These are phyloP conservation scores for Fusarium sp. DNA, from an alignment of 2,329 filamentous ascomycete species.

Conservation along the genomic window DNA sequence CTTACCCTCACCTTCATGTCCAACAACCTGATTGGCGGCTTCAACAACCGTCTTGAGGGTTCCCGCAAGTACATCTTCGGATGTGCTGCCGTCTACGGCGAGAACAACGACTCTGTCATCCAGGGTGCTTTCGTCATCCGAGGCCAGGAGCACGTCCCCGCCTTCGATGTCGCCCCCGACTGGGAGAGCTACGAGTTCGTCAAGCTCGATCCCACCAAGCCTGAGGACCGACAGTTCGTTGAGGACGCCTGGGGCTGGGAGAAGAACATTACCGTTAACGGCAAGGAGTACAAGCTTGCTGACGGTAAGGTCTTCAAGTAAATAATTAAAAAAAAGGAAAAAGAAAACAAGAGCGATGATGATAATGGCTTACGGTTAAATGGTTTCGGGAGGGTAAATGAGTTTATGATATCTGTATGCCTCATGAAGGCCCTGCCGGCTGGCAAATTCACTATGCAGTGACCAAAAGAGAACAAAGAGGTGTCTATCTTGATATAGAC, in stretches of 20 bases:
- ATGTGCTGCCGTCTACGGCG: constrained; percentile 87
- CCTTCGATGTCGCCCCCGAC: constrained; percentile 97
- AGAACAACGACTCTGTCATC: constrained; percentile 89
- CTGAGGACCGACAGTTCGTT: constrained; percentile 87
- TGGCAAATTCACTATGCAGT: constrained; percentile 43
- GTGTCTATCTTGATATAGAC: constrained; percentile 32
- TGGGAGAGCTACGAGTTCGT: constrained; percentile 96
- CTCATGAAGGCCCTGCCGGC: constrained; percentile 43
- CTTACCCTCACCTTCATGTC: constrained; percentile 98
- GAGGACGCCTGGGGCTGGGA: constrained; percentile 94
- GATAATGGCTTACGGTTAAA: constrained; percentile 54
- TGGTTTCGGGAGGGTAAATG: constrained; percentile 47
- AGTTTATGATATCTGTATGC: constrained; percentile 49
- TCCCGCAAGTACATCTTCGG: constrained; percentile 99
- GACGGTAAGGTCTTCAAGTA: constrained; percentile 99
- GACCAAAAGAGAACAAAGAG: constrained; percentile 34
- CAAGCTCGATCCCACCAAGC: constrained; percentile 92
- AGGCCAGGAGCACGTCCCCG: constrained; percentile 85
- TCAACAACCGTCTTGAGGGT: constrained; percentile 96
- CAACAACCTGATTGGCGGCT: constrained; percentile 97
- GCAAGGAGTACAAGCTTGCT: constrained; percentile 90
- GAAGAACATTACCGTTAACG: constrained; percentile 80
- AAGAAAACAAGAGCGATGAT: constrained; percentile 45
- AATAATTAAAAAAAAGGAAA: constrained; percentile 52
- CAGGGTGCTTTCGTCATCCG: constrained; percentile 95